Base-by-base conservation (phyloP, 2,329 filamentous ascomycete species). In the Fusarium newnesense region DNA sequence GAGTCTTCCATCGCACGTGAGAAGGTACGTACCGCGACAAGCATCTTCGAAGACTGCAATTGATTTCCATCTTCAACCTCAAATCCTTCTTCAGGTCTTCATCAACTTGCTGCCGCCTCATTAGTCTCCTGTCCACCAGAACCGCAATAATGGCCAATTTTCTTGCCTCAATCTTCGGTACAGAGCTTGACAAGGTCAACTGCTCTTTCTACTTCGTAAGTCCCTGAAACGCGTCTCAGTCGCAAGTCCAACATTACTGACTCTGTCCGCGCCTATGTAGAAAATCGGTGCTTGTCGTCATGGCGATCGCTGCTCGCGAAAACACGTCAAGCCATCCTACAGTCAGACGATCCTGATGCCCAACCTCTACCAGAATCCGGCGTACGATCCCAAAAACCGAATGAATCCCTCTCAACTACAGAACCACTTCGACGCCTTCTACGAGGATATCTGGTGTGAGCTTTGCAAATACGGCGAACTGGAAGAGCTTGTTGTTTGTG, bases 401-500 rank as follows among this genome's bases (percentile, higher is more conserved):
- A 97, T 99, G 93, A 98, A 97, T 85, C 87, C 95, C 11, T 92
- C 91, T 77, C 96, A 99, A 87, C 92, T 98, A 82, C 96, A 98
- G 85, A 97, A 97, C 87, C 96, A 99, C 89, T 99, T 99, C 82
- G 96, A 99, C 84, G 96, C 96, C 80, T 99, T 99, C 84, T 99
- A 99, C 88, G 96, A 99, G 87, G 96, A 99, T 83, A 95, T 99
- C 76, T 99, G 96, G 96, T 98, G 96, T 86, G 96, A 99, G 89
- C 94, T 99, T 87, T 98, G 96, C 92, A 95, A 97, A 85, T 99
- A 97, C 83, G 96, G 96, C 76, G 94, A 98, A 85, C 88, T 98
- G 40, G 96, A 99, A 85, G 96, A 99, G 86, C 90, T 99, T 18
- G 96, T 99, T 18, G 96, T 99, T 6, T 99, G 96, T 85, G 96